Base-by-base conservation (phyloP, 208 protist genomes). In the Trichomonas gallinae region DNA sequence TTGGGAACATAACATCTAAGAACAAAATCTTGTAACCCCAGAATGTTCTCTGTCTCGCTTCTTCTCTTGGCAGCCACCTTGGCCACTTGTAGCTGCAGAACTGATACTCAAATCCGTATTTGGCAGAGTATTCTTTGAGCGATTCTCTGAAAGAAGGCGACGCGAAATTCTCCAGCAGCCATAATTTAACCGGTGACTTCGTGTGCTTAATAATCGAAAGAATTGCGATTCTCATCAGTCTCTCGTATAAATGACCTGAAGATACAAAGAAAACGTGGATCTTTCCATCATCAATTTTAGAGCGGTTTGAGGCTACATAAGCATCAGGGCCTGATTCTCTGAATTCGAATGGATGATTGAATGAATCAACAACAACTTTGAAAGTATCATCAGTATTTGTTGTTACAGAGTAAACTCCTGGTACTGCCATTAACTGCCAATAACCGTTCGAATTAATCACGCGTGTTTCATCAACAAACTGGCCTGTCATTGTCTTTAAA, bases 11-110 rank as follows among this genome's bases (percentile, higher is more conserved):
- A 0, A 99, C 99, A 97, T 99, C 99, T 3, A 99, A 97, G 98
- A 99, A 99, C 10, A 99, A 98, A 96, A 99, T 99, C 97, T 99
- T 99, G 98, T 99, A 98, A 40, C 98, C 99, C 99, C 99, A 99
- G 97, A 99, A 99, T n/a, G 98, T 98, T 63, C 99, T 98, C 97
- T 99, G 98, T 98, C 99, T 99, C 87, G 99, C 98, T 34, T 98
- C 98, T 98, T 99, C 99, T 96, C 97, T 97, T 83, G 97, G 97
- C 51, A 99, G 97, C 99, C 99, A 99, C 96, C 96, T 97, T 63
- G 99, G 99, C 99, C 99, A 99, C 96, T 99, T 98, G 97, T 99
- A 99, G 3, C 97, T 98, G 10, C 99, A 98, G 81, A 99, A 98
- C 48, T 98, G 97, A 96, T 99, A 93, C 31, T 98, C 89, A 97